Percentiles rank a stretch among this genome's conserved stretches.
phyloP scores from a whole-genome alignment of 805 yeast genomes.

The Debaryomyces castellii region DNA sequence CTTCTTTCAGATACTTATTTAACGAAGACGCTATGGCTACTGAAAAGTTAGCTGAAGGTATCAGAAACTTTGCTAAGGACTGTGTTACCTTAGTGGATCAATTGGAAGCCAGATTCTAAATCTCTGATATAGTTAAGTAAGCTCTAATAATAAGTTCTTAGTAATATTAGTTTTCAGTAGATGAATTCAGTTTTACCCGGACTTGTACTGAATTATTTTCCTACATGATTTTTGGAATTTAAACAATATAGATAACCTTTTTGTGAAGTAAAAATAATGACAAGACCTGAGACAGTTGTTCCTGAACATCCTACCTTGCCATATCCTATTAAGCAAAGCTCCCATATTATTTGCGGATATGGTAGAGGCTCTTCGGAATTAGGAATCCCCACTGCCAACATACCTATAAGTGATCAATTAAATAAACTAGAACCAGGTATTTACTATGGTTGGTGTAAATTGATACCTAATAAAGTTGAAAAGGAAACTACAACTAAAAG shows the following conservation, averaged over 20 bases:
- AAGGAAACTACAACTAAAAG: conserved; percentile 13
- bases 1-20: conserved; percentile 83
- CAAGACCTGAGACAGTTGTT: conserved; percentile 45
- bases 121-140: conserved; percentile 7
- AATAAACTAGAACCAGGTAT: conserved; percentile 68
- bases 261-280: conserved; percentile 16
- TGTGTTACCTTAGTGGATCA: conserved; percentile 72
- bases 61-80: conserved; percentile 94
- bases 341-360: conserved; percentile 73
- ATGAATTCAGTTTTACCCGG: neutral
- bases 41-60: conserved; percentile 96
- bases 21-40: conserved; percentile 99
- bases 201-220: no score
- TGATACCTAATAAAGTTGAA: conserved; percentile 15
- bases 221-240: no score
- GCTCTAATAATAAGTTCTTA: neutral
- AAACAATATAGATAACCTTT: no score
- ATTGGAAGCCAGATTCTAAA: conserved; percentile 58
- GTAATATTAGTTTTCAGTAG: neutral
- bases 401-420: conserved; percentile 56
- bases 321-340: conserved; percentile 40
- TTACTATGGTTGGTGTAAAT: conserved; percentile 77
- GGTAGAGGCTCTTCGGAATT: conserved; percentile 94
- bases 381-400: conserved; percentile 95
- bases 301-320: conserved; percentile 50